These are phyloP conservation scores for Geotrichum phurueaensis DNA, from an alignment of 1,139 yeast genomes.

Conservation along the genomic window DNA sequence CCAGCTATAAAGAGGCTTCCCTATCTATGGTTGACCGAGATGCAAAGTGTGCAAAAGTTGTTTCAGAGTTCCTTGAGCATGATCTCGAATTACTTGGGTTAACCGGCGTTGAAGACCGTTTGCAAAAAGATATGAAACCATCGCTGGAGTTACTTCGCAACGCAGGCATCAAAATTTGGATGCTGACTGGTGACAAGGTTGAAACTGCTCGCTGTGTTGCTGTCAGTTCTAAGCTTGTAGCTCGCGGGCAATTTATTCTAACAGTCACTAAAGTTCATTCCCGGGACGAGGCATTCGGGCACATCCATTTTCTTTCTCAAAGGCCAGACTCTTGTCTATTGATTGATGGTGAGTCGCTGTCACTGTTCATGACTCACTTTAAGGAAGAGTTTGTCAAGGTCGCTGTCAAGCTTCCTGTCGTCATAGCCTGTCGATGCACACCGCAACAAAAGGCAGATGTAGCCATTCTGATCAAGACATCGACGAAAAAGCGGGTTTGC, in stretches of 20 bases:
- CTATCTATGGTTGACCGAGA: conserved; percentile 78
- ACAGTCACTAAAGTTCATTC: conserved; percentile 57
- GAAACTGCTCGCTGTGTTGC: conserved; percentile 98
- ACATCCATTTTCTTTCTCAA: conserved; percentile 61
- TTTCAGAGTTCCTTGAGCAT: conserved; percentile 65
- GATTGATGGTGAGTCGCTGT: conserved; percentile 91
- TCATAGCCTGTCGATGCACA: conserved; percentile 95
- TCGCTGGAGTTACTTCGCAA: conserved; percentile 87
- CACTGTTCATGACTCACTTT: conserved; percentile 56
- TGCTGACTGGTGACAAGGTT: conserved; percentile 98
- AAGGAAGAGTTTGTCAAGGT: conserved; percentile 67
- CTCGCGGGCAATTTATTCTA: conserved; percentile 91
- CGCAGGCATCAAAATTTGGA: conserved; percentile 97
- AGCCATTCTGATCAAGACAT: conserved; percentile 67
- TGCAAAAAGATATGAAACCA: conserved; percentile 85
- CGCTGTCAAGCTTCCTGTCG: conserved; percentile 78
- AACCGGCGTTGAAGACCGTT: conserved; percentile 95
- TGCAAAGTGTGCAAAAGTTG: conserved; percentile 57
- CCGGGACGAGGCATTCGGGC: conserved; percentile 52
- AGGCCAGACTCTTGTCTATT: conserved; percentile 72
- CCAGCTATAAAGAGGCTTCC: conserved; percentile 65
- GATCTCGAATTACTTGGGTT: conserved; percentile 83
- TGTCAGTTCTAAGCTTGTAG: conserved; percentile 82
- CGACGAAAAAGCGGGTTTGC: conserved; percentile 85
- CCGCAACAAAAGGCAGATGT: conserved; percentile 99